Base-by-base conservation (phyloP, 257 asterid genomes). In the Scutellaria baicalensis region DNA sequence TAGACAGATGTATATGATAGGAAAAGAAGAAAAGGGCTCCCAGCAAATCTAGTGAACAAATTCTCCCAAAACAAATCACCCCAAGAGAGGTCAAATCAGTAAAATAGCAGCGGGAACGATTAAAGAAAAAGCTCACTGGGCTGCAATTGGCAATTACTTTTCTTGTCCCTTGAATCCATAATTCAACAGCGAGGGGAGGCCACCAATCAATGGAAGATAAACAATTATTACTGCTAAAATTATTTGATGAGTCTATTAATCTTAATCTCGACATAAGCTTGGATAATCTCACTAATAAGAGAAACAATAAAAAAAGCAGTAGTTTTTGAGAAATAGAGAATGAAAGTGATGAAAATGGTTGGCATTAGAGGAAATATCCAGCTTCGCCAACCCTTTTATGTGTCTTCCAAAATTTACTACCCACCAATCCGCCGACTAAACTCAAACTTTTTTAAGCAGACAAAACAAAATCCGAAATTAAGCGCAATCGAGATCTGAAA, bases 381-480 rank as follows among this genome's bases (percentile, higher is more conserved):
- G 90, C 85, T 84, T 85, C 70, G 75, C 86, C 87, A 78, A 82
- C 82, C 91, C 79, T 84, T 91, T 92, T 97, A 92, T 92, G 84
- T 97, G 98, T 90, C 77, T 90, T 64, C 77, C 70, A 57, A 84
- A 70, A 78, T 80, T 84, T 16, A 66, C 77, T 59, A 63, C 73
- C 64, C 67, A 49, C 72, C 64, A 39, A 67, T 60, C 71, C 59
- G 61, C 47, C 78, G 47, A 75, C 44, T 43, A 31, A 76, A 76
- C 56, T 57, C n/a, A n/a, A n/a, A n/a, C n/a, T n/a, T n/a, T n/a
- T n/a, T n/a, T n/a, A n/a, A n/a, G 42, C 67, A 4, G 12, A 36
- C 44, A 8, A 20, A 11, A 3, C 9, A 1, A 17, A 35, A 13
- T 0, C 9, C 51, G 59, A 60, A 57, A 59, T 12, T 5, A 44